A percentile compares a stretch with the other conserved stretches of the same genome.
phyloP scores from a whole-genome alignment of 108 stramenopile species.

The Cylindrotheca closterium region DNA sequence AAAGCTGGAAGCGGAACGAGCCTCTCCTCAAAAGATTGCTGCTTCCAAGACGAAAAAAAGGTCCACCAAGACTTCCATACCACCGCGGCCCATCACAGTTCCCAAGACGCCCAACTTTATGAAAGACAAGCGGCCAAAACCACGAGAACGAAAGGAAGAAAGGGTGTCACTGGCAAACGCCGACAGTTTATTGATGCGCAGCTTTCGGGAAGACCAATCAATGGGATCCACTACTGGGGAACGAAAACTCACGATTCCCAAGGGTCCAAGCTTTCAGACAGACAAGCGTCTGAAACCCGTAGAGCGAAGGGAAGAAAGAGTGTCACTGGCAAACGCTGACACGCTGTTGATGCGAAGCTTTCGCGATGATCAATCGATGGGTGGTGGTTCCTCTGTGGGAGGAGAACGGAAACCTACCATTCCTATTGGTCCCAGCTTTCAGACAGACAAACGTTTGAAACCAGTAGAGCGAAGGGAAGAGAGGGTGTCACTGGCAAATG shows the following conservation, averaged over 20 bases:
- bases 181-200: slow-evolving; percentile 8
- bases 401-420: slow-evolving; percentile 13
- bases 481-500: slow-evolving; percentile 10
- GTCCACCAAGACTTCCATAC: neutral
- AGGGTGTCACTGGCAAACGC: slow-evolving; percentile 7
- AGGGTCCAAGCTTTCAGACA: slow-evolving; percentile 20
- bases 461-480: neutral
- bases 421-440: slow-evolving; percentile 23
- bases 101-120: slow-evolving; percentile 21
- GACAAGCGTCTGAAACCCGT: slow-evolving; percentile 14
- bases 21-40: neutral
- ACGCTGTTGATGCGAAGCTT: slow-evolving; percentile 12
- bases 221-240: neutral
- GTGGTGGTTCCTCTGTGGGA: neutral
- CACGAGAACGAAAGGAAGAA: neutral
- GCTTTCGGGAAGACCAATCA: slow-evolving; percentile 8
- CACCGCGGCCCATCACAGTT: slow-evolving; percentile 9
- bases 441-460: slow-evolving; percentile 17
- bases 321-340: slow-evolving; percentile 11
- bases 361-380: slow-evolving; percentile 4
- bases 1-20: neutral
- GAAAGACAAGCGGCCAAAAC: slow-evolving; percentile 13
- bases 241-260: slow-evolving; percentile 23
- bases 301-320: neutral
- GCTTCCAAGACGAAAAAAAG: neutral